Evolutionary conservation across 106 monocot species (phyloP).

Genomic region (Alisma plantagoaquatica): DNA sequence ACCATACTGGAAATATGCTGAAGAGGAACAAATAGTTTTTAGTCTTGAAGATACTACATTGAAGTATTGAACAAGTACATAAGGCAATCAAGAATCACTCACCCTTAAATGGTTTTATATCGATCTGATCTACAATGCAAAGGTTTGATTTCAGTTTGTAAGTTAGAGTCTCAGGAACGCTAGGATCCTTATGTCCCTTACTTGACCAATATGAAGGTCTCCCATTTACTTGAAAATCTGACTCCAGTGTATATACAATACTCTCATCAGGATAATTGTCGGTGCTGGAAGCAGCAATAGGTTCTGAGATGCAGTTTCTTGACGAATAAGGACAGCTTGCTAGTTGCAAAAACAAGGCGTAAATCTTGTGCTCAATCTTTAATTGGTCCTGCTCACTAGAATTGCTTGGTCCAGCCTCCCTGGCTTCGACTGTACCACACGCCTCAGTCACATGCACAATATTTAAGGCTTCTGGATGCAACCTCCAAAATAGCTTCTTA

Average conservation of each 20-base stretch:
- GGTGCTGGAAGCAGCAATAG: constrained; percentile 78
- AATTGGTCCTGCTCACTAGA: constrained; percentile 31
- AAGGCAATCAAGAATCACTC: constrained; percentile 2
- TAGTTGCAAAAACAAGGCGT: constrained; percentile 25
- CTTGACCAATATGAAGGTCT: constrained; percentile 95
- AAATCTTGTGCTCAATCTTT: constrained; percentile 50
- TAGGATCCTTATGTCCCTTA: constrained; percentile 44
- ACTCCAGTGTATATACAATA: constrained; percentile 58
- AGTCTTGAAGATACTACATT: constrained; percentile 1
- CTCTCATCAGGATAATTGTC: constrained; percentile 82
- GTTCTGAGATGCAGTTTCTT: constrained; percentile 24
- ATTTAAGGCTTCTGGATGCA: constrained; percentile 50
- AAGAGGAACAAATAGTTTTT: neutral
- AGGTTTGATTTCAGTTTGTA: constrained; percentile 51
- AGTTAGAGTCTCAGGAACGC: constrained; percentile 54
- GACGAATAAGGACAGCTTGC: constrained; percentile 16
- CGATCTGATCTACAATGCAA: constrained; percentile 61
- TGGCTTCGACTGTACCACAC: constrained; percentile 3
- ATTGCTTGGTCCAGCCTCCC: constrained; percentile 23
- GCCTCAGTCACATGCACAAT: constrained; percentile 31
- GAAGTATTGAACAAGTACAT: neutral
- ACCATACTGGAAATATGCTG: constrained; percentile 56
- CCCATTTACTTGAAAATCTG: constrained; percentile 20
- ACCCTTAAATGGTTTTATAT: constrained; percentile 77
- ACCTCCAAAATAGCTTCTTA: constrained; percentile 46